Conservation (phyloP, 257 asterid species). For the Paraleonurus japonicus region DNA sequence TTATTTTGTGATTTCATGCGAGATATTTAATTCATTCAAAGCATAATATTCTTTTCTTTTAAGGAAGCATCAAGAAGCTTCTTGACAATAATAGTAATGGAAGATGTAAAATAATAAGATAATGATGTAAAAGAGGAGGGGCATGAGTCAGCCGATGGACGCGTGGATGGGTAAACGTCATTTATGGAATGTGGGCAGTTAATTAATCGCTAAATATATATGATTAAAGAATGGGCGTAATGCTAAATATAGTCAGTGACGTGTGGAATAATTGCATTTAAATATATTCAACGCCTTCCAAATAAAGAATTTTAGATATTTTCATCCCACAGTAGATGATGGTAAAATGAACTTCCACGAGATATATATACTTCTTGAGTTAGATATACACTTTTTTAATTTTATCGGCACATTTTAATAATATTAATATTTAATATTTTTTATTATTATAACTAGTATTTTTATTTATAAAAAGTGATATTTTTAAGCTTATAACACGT, state of each 20-base stretch:
- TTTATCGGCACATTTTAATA: too few species aligned
- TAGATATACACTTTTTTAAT: too few species aligned
- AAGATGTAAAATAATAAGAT: slow-evolving; percentile 23
- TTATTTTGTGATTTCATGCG: too few species aligned
- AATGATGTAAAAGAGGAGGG: slow-evolving; percentile 1
- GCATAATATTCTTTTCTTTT: not conserved
- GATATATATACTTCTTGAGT: not conserved
- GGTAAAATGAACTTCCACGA: not conserved
- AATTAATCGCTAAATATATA: slow-evolving; percentile 18
- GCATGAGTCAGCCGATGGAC: slow-evolving; percentile 40
- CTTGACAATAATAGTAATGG: slow-evolving; percentile 41
- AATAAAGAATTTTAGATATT: slow-evolving; percentile 28
- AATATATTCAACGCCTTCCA: slow-evolving; percentile 22
- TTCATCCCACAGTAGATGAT: not conserved
- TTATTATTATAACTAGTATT: too few species aligned
- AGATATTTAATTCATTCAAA: not conserved
- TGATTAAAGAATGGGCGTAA: slow-evolving; percentile 32
- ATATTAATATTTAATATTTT: too few species aligned
- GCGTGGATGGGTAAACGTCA: slow-evolving; percentile 36
- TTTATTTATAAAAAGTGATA: too few species aligned
- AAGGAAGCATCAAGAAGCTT: slow-evolving; percentile 49
- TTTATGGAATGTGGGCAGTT: slow-evolving; percentile 35
- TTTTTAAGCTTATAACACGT: too few species aligned
- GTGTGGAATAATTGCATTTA: slow-evolving; percentile 42
- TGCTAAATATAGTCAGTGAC: slow-evolving; percentile 57